Evolutionary conservation across 2,329 filamentous ascomycete genomes (phyloP), one percentile per base, ranked within the genome.

Genomic region (Exutisphaerella laricina): DNA sequence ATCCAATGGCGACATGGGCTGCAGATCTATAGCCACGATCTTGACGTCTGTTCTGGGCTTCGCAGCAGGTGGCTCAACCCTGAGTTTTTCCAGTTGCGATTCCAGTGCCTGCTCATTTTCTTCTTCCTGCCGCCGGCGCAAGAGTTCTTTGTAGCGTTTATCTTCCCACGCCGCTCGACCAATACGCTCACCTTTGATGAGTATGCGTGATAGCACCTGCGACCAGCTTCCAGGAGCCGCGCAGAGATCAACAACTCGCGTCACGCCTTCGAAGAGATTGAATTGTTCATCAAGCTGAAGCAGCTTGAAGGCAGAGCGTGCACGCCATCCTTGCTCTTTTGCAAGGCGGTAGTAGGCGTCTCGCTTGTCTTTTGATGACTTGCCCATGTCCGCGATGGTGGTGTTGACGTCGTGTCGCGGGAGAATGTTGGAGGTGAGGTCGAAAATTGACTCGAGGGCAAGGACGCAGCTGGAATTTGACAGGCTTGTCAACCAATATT

Each of bases 251-350:
- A 98, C 90, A 1, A 98, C 92, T 25, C 92, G 79, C 2, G 87
- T 90, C 35, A 97, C 90, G 58, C 83, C 80, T 55, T 85, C 78
- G 65, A 98, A 96, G 8, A 98, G 78, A 59, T 96, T 85, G 69
- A 97, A 98, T 70, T 96, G 88, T 80, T 78, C 88, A 64, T 98
- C 89, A 17, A 98, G 80, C 66, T 98, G 92, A 9, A 98, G 80
- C 17, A 98, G 79, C 68, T 98, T 98, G 73, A 96, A 98, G 6
- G 92, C 92, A 54, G 88, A 95, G 45, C 92, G 79, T 20, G 92
- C 92, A 25, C 92, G 85, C 90, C 92, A 98, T 52, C 94, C 94
- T 72, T 98, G 92, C 67, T 98, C 92, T 70, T 98, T 98, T 13
- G 92, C 92, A 6, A 98, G 84, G 41, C 92, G 80, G 62, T 98